phyloP scores from a whole-genome alignment of 345 rosid genomes.

The Citrus inodora region DNA sequence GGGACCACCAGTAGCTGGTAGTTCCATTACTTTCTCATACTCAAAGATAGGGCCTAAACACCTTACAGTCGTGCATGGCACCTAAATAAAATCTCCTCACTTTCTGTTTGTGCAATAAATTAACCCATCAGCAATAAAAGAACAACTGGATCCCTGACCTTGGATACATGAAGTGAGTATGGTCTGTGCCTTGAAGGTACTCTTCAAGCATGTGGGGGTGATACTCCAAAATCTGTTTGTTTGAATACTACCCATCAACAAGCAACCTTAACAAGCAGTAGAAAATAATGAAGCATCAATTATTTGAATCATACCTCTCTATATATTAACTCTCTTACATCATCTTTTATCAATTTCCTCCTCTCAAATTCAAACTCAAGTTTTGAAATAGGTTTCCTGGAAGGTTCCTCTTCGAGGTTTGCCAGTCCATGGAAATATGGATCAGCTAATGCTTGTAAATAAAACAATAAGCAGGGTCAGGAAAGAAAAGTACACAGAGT shows the following conservation, averaged over 20 bases:
- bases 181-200: constrained; percentile 72
- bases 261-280: constrained; percentile 8
- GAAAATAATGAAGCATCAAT: not conserved
- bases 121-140: not conserved
- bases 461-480: constrained; percentile 9
- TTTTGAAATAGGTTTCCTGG: constrained; percentile 79
- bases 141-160: constrained; percentile 46
- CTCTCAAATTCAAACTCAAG: constrained; percentile 87
- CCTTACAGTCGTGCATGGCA: not conserved
- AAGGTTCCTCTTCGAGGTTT: constrained; percentile 66
- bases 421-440: constrained; percentile 85
- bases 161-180: constrained; percentile 81
- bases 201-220: constrained; percentile 78
- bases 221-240: constrained; percentile 82
- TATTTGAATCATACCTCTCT: constrained; percentile 61
- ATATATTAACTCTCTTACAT: constrained; percentile 85
- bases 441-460: constrained; percentile 77
- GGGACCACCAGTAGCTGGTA: not conserved
- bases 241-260: constrained; percentile 9
- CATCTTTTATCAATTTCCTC: constrained; percentile 77
- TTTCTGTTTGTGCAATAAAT: not conserved
- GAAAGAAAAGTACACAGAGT: not conserved
- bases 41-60: not conserved
- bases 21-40: not conserved
- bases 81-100: not conserved